Conservation (phyloP, 805 yeast genomes). For the Starmerella kuoi region DNA sequence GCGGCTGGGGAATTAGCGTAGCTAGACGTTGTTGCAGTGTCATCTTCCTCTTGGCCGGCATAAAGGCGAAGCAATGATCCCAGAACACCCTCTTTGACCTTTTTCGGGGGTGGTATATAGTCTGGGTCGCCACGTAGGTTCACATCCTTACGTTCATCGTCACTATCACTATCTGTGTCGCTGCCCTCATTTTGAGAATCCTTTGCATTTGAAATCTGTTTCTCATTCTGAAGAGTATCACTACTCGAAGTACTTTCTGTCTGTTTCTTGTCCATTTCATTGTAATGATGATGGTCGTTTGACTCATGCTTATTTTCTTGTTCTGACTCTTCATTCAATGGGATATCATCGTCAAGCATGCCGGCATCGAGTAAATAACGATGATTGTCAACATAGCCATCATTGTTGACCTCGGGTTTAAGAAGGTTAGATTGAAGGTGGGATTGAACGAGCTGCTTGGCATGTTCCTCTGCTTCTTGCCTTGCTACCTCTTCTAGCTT, state of each 20-base stretch:
- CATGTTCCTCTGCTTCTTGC: conserved; percentile 22
- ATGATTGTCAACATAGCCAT: conserved; percentile 17
- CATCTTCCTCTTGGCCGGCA: conserved; percentile 26
- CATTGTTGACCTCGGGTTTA: conserved; percentile 4
- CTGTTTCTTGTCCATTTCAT: neutral
- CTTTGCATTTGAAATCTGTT: conserved; percentile 3
- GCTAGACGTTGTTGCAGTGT: conserved; percentile 1
- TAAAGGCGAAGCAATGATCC: conserved; percentile 66
- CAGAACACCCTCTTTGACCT: conserved; percentile 75
- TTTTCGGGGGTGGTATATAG: conserved; percentile 46
- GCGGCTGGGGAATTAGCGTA: conserved; percentile 5
- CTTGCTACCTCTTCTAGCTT: conserved; percentile 12
- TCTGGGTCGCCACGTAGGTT: conserved; percentile 31
- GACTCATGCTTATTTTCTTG: neutral
- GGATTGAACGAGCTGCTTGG: conserved; percentile 19
- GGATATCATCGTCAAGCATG: conserved; percentile 12
- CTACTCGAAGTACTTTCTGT: neutral
- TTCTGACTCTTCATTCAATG: conserved; percentile 8
- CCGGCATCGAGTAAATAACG: conserved; percentile 13
- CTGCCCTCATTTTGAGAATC: conserved; percentile 1
- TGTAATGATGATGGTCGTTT: neutral
- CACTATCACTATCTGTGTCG: conserved; percentile 12
- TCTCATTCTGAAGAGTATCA: conserved; percentile 3
- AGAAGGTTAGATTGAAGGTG: conserved; percentile 13
- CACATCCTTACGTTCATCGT: conserved; percentile 11